Base-by-base conservation (phyloP, 805 yeast species). In the Candida alai region DNA sequence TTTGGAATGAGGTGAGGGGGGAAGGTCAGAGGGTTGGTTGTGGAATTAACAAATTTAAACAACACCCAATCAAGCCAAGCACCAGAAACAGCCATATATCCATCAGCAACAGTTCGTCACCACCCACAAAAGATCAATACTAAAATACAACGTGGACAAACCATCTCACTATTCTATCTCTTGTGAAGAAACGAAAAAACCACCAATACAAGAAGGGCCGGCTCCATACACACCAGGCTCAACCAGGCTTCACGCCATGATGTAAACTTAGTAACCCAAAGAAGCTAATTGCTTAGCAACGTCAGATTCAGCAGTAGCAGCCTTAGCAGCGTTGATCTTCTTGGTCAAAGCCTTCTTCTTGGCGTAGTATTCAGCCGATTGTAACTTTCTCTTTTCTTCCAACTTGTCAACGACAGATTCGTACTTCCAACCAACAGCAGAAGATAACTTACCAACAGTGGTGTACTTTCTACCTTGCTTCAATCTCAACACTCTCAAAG, bases 381-480 rank as follows among this genome's bases (percentile, higher is more conserved):
- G 88, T 69, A 89, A 94, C 84, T 86, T 89, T 78, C 99, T 85
- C 89, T 94, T 90, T 74, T 88, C 97, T 80, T 93, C 98, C 68
- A 93, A 85, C 68, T 89, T 80, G 65, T 87, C 86, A 60, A 93
- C 98, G 66, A 93, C 82, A 51, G 93, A 88, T 76, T 89, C 95
- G 95, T 93, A 93, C 76, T 89, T 93, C 98, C 98, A 93, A 71
- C 98, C 98, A 58, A 93, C 97, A 62, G 96, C 81, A 60, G 93
- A 72, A 54, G 96, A 83, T 70, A 93, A 80, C 71, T 93, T 88
- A 70, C 95, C 95, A 60, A 93, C 86, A 52, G 97, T 87, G 74
- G 96, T 86, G 95, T 83, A 93, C 78, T 93, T 93, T 84, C 98
- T 88, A 72, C 98, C 98, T 70, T 88, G 97, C 78, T 88, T 89